Evolutionary conservation across 208 protist species (phyloP).

Genomic region (Acanthamoeba quina): DNA sequence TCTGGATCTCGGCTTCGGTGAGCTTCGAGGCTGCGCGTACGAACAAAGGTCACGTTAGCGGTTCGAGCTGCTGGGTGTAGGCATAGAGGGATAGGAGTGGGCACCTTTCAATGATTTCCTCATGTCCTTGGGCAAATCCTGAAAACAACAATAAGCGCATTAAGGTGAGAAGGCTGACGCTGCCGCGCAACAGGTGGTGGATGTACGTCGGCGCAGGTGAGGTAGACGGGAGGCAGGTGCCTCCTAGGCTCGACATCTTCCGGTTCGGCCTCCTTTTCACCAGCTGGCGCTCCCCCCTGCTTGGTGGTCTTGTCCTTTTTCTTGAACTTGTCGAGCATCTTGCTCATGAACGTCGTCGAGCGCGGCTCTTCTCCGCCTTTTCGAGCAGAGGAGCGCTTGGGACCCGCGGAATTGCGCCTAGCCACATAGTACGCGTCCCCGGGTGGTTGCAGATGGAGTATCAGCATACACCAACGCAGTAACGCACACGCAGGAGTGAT

Average conservation of each 20-base stretch:
- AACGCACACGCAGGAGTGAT: background rate
- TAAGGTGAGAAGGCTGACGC: background rate
- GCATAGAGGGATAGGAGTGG: background rate
- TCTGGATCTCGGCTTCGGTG: constrained; percentile 7
- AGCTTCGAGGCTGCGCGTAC: constrained; percentile 41
- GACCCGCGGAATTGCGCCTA: background rate
- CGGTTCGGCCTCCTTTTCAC: background rate
- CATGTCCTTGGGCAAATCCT: constrained; percentile 63
- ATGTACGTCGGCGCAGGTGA: constrained; percentile 45
- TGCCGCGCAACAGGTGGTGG: background rate
- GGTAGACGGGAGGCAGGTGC: constrained; percentile 35
- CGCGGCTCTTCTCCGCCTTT: constrained; percentile 63
- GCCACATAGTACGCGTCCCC: background rate
- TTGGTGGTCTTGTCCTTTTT: constrained; percentile 38
- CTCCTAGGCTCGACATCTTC: constrained; percentile 2
- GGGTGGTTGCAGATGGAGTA: no score
- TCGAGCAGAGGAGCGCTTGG: constrained; percentile 23
- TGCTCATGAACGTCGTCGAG: constrained; percentile 64
- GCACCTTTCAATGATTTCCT: constrained; percentile 60
- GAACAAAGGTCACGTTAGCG: background rate
- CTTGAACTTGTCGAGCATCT: constrained; percentile 63
- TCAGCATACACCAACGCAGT: no score
- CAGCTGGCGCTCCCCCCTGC: background rate
- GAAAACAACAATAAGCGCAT: background rate
- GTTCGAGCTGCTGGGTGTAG: background rate